These are phyloP conservation scores for Truncatella angustata DNA, from an alignment of 2,329 filamentous ascomycete species.

Conservation along the genomic window DNA sequence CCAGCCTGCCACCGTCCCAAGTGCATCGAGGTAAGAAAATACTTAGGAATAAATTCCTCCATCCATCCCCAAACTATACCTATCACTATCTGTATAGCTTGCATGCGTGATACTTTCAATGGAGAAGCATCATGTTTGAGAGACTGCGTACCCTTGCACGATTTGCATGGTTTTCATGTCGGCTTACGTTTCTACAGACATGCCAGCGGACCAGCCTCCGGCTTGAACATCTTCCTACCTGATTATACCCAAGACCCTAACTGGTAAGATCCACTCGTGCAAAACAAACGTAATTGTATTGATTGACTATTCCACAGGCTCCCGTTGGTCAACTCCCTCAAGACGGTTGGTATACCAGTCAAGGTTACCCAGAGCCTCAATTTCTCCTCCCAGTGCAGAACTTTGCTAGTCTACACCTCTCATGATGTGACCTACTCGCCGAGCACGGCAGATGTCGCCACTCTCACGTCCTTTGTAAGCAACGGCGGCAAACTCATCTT, in stretches of 20 bases:
- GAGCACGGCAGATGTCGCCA: neutral
- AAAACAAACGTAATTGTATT: neutral
- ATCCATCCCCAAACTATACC: neutral
- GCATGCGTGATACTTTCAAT: neutral
- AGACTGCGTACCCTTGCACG: neutral
- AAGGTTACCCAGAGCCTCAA: neutral
- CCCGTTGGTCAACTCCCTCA: neutral
- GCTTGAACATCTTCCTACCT: neutral
- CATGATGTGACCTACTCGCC: neutral
- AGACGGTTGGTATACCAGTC: neutral
- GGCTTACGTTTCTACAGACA: neutral
- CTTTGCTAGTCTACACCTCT: neutral
- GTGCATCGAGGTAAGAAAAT: neutral
- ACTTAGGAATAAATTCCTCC: neutral
- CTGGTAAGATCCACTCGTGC: neutral
- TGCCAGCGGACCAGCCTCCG: neutral
- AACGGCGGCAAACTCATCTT: neutral
- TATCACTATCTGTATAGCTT: neutral
- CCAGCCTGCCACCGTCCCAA: neutral
- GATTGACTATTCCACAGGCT: neutral
- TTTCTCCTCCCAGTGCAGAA: neutral
- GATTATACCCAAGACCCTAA: slow-evolving; percentile 1
- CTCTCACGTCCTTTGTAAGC: neutral
- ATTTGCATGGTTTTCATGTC: neutral
- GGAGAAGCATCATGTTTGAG: neutral